Evolutionary conservation across 1,284 basidiomycete species (phyloP).

Genomic region (Microbotryum violaceum): DNA sequence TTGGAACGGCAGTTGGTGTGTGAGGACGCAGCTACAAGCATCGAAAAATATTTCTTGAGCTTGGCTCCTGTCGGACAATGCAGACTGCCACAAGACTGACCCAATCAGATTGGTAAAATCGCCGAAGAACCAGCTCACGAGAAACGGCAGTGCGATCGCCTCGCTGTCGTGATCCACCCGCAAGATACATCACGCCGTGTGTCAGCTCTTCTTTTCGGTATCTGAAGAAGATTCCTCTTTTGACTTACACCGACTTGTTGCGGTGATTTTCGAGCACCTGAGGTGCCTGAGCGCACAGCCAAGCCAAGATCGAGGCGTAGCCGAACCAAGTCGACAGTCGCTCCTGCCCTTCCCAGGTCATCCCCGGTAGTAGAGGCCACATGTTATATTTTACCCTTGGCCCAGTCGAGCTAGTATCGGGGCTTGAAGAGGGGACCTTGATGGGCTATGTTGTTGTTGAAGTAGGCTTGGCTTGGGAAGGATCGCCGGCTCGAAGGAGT

Average conservation of each 20-base stretch:
- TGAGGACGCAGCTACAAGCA: conserved; percentile 58
- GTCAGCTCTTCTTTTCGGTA: too few species aligned
- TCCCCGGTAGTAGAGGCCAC: too few species aligned
- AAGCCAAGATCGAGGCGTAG: conserved; percentile 63
- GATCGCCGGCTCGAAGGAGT: too few species aligned
- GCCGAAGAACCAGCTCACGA: conserved; percentile 81
- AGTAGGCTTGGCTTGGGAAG: too few species aligned
- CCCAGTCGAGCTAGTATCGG: too few species aligned
- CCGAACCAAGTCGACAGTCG: conserved; percentile 13
- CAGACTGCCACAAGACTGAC: background rate
- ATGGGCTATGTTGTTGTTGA: too few species aligned
- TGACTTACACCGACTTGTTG: background rate
- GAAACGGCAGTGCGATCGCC: conserved; percentile 70
- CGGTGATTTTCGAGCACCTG: conserved; percentile 70
- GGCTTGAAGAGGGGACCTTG: too few species aligned
- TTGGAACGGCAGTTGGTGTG: conserved; percentile 91
- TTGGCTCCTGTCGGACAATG: background rate
- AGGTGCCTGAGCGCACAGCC: conserved; percentile 85
- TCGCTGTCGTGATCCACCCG: too few species aligned
- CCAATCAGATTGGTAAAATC: conserved; percentile 80
- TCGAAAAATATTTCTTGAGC: background rate
- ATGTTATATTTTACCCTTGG: too few species aligned
- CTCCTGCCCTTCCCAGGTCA: background rate
- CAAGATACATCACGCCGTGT: too few species aligned
- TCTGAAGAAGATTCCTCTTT: too few species aligned